phyloP scores from a whole-genome alignment of 345 rosid genomes.

The Syzygium grande region DNA sequence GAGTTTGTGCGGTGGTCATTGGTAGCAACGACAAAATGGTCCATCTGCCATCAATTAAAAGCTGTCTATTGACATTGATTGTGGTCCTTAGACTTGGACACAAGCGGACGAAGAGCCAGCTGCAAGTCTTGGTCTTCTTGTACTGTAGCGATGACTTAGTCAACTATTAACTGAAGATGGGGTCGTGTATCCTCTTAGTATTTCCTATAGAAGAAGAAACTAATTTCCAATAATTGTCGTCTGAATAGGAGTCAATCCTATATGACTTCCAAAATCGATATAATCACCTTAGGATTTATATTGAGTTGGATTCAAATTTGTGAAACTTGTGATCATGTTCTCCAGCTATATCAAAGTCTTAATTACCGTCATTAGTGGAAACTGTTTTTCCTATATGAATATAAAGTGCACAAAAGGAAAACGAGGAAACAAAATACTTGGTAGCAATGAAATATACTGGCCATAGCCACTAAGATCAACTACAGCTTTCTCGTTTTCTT shows the following conservation, averaged over 20 bases:
- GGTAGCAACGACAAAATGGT: not conserved
- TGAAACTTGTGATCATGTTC: not conserved
- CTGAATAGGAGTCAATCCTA: not conserved
- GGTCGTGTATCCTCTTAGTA: not conserved
- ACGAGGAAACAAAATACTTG: not conserved
- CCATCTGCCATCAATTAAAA: not conserved
- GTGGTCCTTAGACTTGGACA: not conserved
- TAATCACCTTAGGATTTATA: not conserved
- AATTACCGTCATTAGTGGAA: not conserved
- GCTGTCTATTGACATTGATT: not conserved
- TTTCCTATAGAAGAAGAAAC: not conserved
- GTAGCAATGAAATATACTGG: too few relatives aligned
- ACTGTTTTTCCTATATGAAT: not conserved
- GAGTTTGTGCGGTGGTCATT: not conserved
- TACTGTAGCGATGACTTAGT: not conserved
- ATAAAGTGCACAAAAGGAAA: not conserved
- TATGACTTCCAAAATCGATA: not conserved
- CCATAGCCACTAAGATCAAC: too few relatives aligned
- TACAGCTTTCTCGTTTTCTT: too few relatives aligned
- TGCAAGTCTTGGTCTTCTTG: not conserved
- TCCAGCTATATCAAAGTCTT: not conserved
- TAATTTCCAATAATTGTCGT: not conserved
- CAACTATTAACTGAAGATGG: not conserved
- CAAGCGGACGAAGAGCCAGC: not conserved
- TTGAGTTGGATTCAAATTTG: not conserved